These are phyloP conservation scores for Boletus sp. DNA, from an alignment of 768 basidiomycete genomes.

Conservation along the genomic window DNA sequence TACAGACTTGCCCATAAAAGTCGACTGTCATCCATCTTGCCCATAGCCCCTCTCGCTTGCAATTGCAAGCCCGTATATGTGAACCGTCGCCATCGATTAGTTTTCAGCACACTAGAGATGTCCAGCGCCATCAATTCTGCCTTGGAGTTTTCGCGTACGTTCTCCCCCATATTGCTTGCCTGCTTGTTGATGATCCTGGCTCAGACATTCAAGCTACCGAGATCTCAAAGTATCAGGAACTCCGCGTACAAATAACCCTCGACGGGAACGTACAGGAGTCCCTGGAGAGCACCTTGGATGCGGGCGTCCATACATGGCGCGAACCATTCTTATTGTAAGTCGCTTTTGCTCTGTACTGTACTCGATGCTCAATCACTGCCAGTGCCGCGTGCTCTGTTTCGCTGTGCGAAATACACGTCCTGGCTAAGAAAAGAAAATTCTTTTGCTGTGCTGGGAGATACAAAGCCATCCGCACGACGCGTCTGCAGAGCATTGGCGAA, in stretches of 20 bases:
- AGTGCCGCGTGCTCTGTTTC: constrained; percentile 22
- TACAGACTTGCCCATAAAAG: constrained; percentile 23
- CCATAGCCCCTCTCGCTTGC: constrained; percentile 33
- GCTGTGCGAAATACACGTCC: constrained; percentile 28
- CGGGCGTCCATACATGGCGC: constrained; percentile 27
- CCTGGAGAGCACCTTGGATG: constrained; percentile 26
- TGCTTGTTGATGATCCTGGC: background rate
- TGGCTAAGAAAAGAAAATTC: constrained; percentile 29
- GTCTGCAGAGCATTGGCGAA: constrained; percentile 21
- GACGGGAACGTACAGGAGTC: constrained; percentile 31
- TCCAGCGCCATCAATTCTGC: constrained; percentile 13
- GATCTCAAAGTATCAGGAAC: constrained; percentile 25
- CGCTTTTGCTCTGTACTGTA: background rate
- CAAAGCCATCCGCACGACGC: constrained; percentile 31
- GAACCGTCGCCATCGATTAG: constrained; percentile 11
- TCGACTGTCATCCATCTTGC: constrained; percentile 26
- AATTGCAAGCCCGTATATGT: constrained; percentile 25
- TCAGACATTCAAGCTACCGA: constrained; percentile 24
- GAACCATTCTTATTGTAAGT: constrained; percentile 31
- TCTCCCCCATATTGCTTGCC: background rate
- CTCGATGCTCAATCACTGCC: constrained; percentile 11
- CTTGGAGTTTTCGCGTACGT: constrained; percentile 28
- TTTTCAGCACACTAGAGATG: constrained; percentile 15
- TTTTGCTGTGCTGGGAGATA: constrained; percentile 28
- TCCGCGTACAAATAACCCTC: constrained; percentile 25